Evolutionary conservation across 192 early-diverging fungal genomes (phyloP).

Genomic region (Allomyces javanicus): DNA sequence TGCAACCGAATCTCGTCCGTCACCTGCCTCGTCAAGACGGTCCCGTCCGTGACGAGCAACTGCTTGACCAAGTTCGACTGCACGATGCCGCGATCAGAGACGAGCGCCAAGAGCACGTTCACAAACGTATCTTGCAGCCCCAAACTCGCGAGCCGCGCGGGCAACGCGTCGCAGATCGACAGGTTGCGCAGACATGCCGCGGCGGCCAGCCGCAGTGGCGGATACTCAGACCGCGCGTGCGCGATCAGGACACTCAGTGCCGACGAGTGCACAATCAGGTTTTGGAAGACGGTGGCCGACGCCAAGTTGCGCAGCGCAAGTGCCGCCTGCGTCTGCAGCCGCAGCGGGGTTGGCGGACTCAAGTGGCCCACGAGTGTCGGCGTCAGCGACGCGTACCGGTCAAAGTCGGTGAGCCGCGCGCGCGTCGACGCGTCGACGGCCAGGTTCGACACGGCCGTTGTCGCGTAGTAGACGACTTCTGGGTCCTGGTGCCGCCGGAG

Average conservation of each 20-base stretch:
- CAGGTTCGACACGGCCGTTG: constrained; percentile 74
- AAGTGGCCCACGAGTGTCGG: constrained; percentile 56
- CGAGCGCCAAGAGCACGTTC: constrained; percentile 37
- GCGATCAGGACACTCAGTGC: constrained; percentile 52
- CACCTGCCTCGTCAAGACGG: constrained; percentile 13
- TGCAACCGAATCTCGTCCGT: constrained; percentile 68
- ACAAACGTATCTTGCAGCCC: constrained; percentile 41
- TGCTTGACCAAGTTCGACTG: not conserved
- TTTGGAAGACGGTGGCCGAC: constrained; percentile 19
- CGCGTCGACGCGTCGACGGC: constrained; percentile 56
- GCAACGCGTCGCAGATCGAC: constrained; percentile 50
- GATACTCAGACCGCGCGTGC: constrained; percentile 50
- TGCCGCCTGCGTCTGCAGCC: constrained; percentile 74
- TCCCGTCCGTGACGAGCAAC: no score
- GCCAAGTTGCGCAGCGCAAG: constrained; percentile 73
- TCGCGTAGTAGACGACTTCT: constrained; percentile 79
- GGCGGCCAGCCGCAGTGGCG: constrained; percentile 57
- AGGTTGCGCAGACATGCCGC: constrained; percentile 78
- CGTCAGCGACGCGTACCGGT: constrained; percentile 38
- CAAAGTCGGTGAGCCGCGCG: constrained; percentile 45
- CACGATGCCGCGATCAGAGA: constrained; percentile 20
- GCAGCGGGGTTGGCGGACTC: constrained; percentile 45
- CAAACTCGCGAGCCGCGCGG: constrained; percentile 68
- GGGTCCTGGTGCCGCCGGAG: constrained; percentile 46
- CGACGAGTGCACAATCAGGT: constrained; percentile 54